Conservation (phyloP, 768 basidiomycete genomes). For the Boletus fagicola region DNA sequence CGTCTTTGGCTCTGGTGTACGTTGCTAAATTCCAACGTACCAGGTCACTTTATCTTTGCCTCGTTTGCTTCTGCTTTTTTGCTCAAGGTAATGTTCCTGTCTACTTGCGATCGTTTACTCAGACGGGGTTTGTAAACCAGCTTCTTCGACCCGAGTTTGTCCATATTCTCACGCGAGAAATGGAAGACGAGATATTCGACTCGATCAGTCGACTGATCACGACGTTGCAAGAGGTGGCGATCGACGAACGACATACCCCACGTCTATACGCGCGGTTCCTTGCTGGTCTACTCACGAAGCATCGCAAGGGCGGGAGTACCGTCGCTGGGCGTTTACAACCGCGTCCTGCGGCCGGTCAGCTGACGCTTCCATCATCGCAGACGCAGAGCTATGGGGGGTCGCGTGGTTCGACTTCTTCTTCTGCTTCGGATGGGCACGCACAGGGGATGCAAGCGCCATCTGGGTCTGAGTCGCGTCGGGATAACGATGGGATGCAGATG, state of each 20-base stretch:
- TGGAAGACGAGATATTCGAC: conserved; percentile 70
- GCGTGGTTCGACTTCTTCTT: conserved; percentile 33
- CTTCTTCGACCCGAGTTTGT: conserved; percentile 73
- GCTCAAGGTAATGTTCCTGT: conserved; percentile 54
- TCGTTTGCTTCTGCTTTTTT: conserved; percentile 83
- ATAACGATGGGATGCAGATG: conserved; percentile 33
- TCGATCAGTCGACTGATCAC: conserved; percentile 71
- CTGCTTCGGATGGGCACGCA: conserved; percentile 26
- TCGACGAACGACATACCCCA: conserved; percentile 80
- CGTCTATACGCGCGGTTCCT: conserved; percentile 80
- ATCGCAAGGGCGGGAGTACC: conserved; percentile 62
- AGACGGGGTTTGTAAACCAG: conserved; percentile 30
- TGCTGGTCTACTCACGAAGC: conserved; percentile 63
- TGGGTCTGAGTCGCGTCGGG: conserved; percentile 18
- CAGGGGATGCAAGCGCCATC: conserved; percentile 14
- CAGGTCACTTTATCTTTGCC: conserved; percentile 75
- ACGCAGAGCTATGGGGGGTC: conserved; percentile 17
- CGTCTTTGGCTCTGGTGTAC: too few relatives aligned
- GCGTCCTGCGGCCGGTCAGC: conserved; percentile 43
- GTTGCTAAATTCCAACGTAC: not conserved
- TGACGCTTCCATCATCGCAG: conserved; percentile 16
- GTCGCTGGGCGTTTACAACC: conserved; percentile 54
- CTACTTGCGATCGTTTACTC: not conserved
- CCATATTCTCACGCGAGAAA: conserved; percentile 52
- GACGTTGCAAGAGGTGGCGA: conserved; percentile 69